A percentile compares a stretch with the other conserved stretches of the same genome.
Evolutionary conservation across 169 alveolate species (phyloP).

Genomic region (Cyclospora cayetanensis): DNA sequence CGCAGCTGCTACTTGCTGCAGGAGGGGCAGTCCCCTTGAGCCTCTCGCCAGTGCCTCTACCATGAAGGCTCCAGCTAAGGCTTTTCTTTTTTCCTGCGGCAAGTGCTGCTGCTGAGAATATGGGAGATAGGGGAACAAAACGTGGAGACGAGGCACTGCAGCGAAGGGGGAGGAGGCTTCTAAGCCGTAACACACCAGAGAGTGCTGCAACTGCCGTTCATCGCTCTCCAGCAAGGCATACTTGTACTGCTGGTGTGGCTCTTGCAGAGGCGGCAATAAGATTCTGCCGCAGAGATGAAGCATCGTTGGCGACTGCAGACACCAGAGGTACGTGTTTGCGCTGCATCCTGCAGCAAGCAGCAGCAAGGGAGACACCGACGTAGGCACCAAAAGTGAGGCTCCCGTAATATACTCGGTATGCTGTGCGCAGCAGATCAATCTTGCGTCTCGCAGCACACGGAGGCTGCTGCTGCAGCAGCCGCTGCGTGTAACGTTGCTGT

Average conservation of each 20-base stretch:
- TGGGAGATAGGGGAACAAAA: conserved; percentile 29
- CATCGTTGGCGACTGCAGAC: not conserved
- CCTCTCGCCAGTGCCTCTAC: conserved; percentile 61
- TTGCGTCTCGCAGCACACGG: conserved; percentile 11
- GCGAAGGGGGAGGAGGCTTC: conserved; percentile 55
- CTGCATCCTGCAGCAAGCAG: conserved; percentile 4
- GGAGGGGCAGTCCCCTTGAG: conserved; percentile 51
- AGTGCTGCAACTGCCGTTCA: conserved; percentile 39
- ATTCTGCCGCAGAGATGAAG: not conserved
- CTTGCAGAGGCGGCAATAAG: not conserved
- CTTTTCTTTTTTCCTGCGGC: not conserved
- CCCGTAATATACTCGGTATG: not conserved
- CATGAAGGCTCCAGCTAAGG: conserved; percentile 53
- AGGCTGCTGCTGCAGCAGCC: not conserved
- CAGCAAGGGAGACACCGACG: conserved; percentile 40
- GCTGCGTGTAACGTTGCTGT: not conserved
- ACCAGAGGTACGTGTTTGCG: conserved; percentile 1
- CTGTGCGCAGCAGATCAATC: conserved; percentile 30
- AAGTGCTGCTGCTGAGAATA: conserved; percentile 4
- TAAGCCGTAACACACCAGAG: conserved; percentile 29
- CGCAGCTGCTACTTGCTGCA: conserved; percentile 69
- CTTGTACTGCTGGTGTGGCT: conserved; percentile 20
- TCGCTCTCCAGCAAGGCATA: conserved; percentile 60
- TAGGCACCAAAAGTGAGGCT: conserved; percentile 1
- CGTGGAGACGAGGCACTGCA: conserved; percentile 57